These are phyloP conservation scores for Backusella luteola DNA, from an alignment of 192 early-diverging fungal species.

Conservation along the genomic window DNA sequence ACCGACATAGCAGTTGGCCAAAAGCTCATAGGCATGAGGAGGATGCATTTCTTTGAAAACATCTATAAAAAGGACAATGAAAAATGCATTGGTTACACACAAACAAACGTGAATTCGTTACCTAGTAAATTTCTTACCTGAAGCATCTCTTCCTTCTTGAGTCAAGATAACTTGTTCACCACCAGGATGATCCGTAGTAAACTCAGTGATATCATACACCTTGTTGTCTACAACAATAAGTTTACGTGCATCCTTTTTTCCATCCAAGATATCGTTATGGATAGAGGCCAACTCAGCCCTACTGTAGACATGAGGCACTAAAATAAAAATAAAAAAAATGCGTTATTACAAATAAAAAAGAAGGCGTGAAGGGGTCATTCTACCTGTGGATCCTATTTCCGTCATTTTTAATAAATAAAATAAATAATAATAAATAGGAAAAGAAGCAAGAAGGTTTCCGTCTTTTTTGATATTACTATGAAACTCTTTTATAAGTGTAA, in stretches of 20 bases:
- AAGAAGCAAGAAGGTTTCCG: neutral
- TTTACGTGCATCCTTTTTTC: constrained; percentile 38
- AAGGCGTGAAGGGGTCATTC: neutral
- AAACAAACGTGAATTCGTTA: neutral
- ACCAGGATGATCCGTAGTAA: constrained; percentile 75
- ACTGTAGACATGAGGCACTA: constrained; percentile 18
- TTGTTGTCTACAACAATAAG: constrained; percentile 75
- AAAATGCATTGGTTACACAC: neutral
- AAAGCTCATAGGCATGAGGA: constrained; percentile 54
- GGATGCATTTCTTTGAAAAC: constrained; percentile 81
- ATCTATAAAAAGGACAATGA: constrained; percentile 37
- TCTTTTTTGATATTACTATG: neutral
- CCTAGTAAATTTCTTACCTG: constrained; percentile 38
- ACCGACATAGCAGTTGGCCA: constrained; percentile 76
- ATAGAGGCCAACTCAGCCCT: constrained; percentile 16
- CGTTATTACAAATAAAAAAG: neutral
- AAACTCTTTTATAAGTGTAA: neutral
- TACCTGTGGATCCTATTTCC: neutral
- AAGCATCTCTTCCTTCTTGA: constrained; percentile 73
- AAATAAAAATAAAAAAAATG: neutral
- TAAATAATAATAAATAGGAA: neutral
- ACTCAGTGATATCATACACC: constrained; percentile 77
- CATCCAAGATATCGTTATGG: constrained; percentile 19
- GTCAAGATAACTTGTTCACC: constrained; percentile 68
- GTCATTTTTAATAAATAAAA: neutral